Percentiles rank a stretch among this genome's conserved stretches.
Conservation (phyloP, 2,329 filamentous ascomycete genomes). For the Phyllosticta citribraziliensis region DNA sequence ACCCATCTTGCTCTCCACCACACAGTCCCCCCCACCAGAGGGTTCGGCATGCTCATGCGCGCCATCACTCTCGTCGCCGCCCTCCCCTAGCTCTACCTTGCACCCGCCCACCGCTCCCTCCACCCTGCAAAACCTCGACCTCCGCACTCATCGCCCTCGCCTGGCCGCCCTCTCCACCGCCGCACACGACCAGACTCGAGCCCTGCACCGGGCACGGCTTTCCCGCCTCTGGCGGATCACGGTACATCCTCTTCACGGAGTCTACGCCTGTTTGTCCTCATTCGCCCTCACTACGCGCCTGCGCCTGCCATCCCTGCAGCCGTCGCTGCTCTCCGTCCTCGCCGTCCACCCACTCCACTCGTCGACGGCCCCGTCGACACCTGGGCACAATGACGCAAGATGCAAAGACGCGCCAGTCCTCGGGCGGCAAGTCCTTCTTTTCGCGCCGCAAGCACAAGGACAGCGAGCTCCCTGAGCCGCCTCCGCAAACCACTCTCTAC, state of each 20-base stretch:
- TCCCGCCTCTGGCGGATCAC: conserved; percentile 4
- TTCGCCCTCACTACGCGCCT: not conserved
- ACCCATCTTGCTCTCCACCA: not conserved
- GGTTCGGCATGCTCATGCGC: not conserved
- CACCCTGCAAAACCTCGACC: not conserved
- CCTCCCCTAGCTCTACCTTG: not conserved
- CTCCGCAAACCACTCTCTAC: conserved; percentile 43
- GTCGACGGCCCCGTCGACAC: not conserved
- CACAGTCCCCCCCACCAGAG: conserved; percentile 3
- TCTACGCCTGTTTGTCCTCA: not conserved
- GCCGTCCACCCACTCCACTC: not conserved
- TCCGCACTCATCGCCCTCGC: not conserved
- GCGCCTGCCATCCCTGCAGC: not conserved
- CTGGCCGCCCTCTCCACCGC: conserved; percentile 2
- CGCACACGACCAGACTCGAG: conserved; percentile 4
- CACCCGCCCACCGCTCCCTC: conserved; percentile 1
- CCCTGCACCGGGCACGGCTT: not conserved
- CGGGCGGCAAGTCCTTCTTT: conserved; percentile 76
- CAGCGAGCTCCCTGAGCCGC: conserved; percentile 44
- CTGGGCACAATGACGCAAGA: not conserved
- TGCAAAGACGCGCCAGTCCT: conserved; percentile 75
- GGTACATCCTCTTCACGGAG: not conserved
- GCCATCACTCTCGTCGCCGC: not conserved
- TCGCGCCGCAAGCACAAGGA: conserved; percentile 69
- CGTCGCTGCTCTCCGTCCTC: conserved; percentile 2